phyloP scores from a whole-genome alignment of 1,139 yeast genomes.

The Candida tunisiensis region DNA sequence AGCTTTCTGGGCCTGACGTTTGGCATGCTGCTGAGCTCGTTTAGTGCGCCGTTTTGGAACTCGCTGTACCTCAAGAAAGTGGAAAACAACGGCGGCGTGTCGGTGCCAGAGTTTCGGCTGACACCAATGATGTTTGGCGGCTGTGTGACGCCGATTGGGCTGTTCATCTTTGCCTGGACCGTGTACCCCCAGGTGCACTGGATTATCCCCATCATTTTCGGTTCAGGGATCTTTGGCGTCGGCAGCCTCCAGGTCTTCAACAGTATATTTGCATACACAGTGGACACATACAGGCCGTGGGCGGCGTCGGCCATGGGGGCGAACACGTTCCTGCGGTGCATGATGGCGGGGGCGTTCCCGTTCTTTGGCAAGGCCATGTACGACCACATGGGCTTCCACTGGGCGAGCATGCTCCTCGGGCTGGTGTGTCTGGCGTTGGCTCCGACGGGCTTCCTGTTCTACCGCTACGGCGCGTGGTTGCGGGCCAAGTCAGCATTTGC shows the following conservation, averaged over 20 bases:
- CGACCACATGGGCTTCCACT: conserved; percentile 51
- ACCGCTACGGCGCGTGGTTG: conserved; percentile 41
- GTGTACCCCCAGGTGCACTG: conserved; percentile 18
- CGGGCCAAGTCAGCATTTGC: conserved; percentile 44
- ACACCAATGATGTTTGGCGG: conserved; percentile 61
- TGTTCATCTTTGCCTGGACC: conserved; percentile 53
- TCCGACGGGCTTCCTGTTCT: conserved; percentile 62
- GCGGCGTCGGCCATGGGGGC: conserved; percentile 91
- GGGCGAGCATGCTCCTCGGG: conserved; percentile 75
- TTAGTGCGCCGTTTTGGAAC: conserved; percentile 11
- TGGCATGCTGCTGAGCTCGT: conserved; percentile 21
- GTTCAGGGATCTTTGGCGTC: conserved; percentile 51
- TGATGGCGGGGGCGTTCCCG: conserved; percentile 63
- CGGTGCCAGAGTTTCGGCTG: conserved; percentile 60
- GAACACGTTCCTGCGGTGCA: conserved; percentile 69
- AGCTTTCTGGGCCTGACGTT: conserved; percentile 35
- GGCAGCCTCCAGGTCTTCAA: conserved; percentile 65
- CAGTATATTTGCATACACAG: conserved; percentile 61
- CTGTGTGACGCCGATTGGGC: conserved; percentile 52
- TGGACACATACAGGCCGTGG: conserved; percentile 59
- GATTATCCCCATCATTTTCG: conserved; percentile 32
- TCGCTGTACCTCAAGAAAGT: conserved; percentile 12
- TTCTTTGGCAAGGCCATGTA: conserved; percentile 67
- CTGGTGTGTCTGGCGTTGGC: conserved; percentile 41
- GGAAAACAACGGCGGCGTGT: conserved; percentile 15